Percentiles rank a stretch among this genome's conserved stretches.
phyloP scores from a whole-genome alignment of 2,329 filamentous ascomycete genomes.

The Aspergillus sp. region DNA sequence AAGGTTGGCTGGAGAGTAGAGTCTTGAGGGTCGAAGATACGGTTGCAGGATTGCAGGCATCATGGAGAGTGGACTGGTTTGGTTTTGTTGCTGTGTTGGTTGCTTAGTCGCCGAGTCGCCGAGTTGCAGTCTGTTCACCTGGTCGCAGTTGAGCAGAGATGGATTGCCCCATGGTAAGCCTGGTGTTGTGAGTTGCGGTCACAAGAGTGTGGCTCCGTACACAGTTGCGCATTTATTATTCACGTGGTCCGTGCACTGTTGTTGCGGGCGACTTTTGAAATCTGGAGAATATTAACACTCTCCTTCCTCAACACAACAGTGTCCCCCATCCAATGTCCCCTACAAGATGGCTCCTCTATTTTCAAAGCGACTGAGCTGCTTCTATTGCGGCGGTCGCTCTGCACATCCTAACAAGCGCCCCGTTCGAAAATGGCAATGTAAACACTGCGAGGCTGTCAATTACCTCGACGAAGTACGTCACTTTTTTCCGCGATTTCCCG shows the following conservation, averaged over 20 bases:
- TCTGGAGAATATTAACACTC: constrained; percentile 19
- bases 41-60: neutral
- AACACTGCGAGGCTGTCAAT: constrained; percentile 81
- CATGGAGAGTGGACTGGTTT: neutral
- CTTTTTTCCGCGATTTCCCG: constrained; percentile 2
- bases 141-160: neutral
- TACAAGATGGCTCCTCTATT: constrained; percentile 43
- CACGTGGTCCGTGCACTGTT: constrained; percentile 27
- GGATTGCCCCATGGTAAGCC: neutral
- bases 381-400: constrained; percentile 77
- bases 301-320: constrained; percentile 18
- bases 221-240: constrained; percentile 1
- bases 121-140: neutral
- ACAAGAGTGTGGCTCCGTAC: neutral
- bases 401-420: constrained; percentile 58
- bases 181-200: neutral
- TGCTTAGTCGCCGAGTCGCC: neutral
- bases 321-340: constrained; percentile 8
- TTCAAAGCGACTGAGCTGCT: constrained; percentile 63
- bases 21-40: neutral
- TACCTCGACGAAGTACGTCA: constrained; percentile 76
- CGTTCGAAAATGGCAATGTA: constrained; percentile 69
- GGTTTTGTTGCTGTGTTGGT: neutral
- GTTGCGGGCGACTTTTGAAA: constrained; percentile 22
- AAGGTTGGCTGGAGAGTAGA: neutral